Evolutionary conservation across 2,329 filamentous ascomycete species (phyloP).

Genomic region (Huntiella bhutanensis): DNA sequence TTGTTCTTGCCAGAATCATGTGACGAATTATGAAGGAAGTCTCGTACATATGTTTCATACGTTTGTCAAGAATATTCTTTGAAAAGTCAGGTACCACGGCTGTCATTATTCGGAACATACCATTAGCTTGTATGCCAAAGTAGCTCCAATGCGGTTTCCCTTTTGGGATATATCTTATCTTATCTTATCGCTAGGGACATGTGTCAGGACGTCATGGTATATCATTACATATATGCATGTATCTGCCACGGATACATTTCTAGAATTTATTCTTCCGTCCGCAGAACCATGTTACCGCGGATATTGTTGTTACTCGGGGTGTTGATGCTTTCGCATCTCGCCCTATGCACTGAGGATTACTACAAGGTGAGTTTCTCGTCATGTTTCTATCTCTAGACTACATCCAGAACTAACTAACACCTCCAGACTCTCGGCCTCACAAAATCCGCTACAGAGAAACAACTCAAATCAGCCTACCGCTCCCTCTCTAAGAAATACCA

Average conservation of each 20-base stretch:
- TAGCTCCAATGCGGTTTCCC: background rate
- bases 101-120: too few relatives aligned
- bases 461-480: constrained; percentile 88
- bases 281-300: constrained; percentile 23
- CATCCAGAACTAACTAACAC: background rate
- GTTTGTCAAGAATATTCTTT: too few relatives aligned
- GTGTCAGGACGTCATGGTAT: background rate
- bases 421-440: constrained; percentile 57
- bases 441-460: constrained; percentile 60
- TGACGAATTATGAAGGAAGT: background rate
- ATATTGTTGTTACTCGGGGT: constrained; percentile 29
- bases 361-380: constrained; percentile 42
- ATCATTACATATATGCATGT: background rate
- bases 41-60: background rate
- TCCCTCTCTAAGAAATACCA: constrained; percentile 88
- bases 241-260: background rate
- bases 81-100: too few relatives aligned
- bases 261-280: background rate
- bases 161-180: background rate
- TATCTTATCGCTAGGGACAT: background rate
- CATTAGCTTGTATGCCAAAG: background rate
- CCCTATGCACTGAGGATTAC: constrained; percentile 48
- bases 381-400: background rate
- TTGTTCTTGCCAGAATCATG: too few relatives aligned
- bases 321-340: constrained; percentile 34